These are phyloP conservation scores for Wickerhamomyces alni DNA, from an alignment of 805 yeast species.

Conservation along the genomic window DNA sequence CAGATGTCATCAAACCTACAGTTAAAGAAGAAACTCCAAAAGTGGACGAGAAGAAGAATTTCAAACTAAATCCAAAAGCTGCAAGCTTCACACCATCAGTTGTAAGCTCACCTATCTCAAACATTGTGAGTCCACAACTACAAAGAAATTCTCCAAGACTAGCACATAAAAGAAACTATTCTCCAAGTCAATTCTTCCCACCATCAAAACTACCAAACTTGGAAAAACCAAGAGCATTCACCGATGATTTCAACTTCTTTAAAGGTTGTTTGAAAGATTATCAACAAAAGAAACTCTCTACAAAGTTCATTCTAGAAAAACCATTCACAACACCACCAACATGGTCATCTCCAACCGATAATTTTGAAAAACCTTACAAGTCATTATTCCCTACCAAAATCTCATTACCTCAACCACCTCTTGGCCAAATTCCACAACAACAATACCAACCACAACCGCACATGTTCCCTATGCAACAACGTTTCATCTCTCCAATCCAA, in stretches of 20 bases:
- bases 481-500: conserved; percentile 3
- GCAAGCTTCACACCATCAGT: conserved; percentile 54
- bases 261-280: conserved; percentile 20
- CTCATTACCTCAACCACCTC: conserved; percentile 2
- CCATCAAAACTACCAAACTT: conserved; percentile 21
- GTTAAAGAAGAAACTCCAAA: background rate
- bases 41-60: conserved; percentile 17
- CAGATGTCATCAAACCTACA: background rate
- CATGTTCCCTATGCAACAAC: conserved; percentile 1
- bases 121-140: conserved; percentile 14
- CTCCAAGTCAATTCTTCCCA: conserved; percentile 13
- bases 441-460: conserved; percentile 4
- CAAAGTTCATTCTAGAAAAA: conserved; percentile 33
- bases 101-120: conserved; percentile 9
- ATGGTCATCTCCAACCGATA: conserved; percentile 43
- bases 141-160: conserved; percentile 20
- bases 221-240: conserved; percentile 18
- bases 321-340: conserved; percentile 75
- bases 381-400: conserved; percentile 36
- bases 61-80: conserved; percentile 67
- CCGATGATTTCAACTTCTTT: conserved; percentile 22
- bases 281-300: conserved; percentile 15
- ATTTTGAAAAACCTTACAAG: conserved; percentile 48
- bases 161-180: conserved; percentile 4
- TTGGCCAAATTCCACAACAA: background rate